phyloP scores from a whole-genome alignment of 2,329 filamentous ascomycete genomes.

The Calonectria pteridis region DNA sequence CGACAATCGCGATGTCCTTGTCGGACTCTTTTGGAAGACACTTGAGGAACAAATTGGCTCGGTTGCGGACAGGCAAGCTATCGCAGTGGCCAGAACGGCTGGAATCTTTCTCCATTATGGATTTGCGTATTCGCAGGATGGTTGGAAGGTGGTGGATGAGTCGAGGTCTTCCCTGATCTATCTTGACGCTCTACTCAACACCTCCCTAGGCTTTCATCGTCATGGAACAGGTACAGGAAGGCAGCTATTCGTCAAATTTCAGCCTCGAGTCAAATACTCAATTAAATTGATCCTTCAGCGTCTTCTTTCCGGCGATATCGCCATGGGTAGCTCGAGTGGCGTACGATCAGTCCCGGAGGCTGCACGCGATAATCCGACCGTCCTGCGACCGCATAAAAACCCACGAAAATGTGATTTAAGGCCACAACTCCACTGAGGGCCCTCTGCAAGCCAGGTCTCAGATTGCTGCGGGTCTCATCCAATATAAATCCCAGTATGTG shows the following conservation, averaged over 20 bases:
- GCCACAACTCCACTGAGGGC: background rate
- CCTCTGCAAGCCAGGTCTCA: background rate
- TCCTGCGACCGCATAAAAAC: background rate
- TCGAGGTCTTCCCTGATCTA: background rate
- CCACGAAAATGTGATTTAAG: background rate
- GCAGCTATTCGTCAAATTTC: background rate
- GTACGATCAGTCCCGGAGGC: background rate
- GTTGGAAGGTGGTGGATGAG: background rate
- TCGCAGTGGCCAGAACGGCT: background rate
- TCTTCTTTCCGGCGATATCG: background rate
- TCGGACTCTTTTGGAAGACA: constrained; percentile 11
- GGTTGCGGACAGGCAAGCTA: background rate
- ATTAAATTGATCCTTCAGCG: background rate
- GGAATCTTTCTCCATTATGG: background rate
- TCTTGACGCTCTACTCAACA: background rate
- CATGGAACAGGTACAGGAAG: background rate
- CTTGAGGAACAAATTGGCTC: background rate
- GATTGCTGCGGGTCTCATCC: background rate
- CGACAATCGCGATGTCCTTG: background rate
- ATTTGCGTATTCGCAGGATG: background rate
- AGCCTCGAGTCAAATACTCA: too few species aligned
- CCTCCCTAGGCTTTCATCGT: background rate
- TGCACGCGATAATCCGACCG: background rate
- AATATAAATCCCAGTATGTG: background rate
- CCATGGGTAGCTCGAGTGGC: background rate